These are phyloP conservation scores for Aspergillus quadrilineatus DNA, from an alignment of 2,329 filamentous ascomycete species.

Conservation along the genomic window DNA sequence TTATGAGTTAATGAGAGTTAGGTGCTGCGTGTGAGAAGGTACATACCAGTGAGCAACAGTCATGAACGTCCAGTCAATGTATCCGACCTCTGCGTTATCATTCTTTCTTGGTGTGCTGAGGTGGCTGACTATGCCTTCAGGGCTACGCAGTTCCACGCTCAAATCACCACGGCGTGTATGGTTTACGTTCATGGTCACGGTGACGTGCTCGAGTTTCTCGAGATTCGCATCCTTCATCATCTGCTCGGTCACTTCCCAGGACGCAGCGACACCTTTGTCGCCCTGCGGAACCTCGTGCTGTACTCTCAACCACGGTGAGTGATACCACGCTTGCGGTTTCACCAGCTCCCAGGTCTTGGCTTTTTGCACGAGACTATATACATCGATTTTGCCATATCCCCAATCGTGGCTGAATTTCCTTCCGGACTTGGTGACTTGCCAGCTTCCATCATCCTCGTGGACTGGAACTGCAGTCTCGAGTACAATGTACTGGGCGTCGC, in stretches of 20 bases:
- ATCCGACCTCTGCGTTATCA: slow-evolving; percentile 68
- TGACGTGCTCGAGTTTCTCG: slow-evolving; percentile 87
- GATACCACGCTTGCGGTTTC: slow-evolving; percentile 94
- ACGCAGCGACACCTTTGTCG: slow-evolving; percentile 71
- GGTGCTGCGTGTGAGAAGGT: background rate
- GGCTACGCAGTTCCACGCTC: slow-evolving; percentile 87
- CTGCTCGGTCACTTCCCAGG: slow-evolving; percentile 77
- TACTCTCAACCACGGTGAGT: slow-evolving; percentile 90
- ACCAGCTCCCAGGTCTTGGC: slow-evolving; percentile 84
- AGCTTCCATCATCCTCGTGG: slow-evolving; percentile 70
- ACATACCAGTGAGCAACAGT: slow-evolving; percentile 89
- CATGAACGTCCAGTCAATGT: slow-evolving; percentile 98
- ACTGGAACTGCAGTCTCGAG: slow-evolving; percentile 81
- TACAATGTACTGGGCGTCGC: slow-evolving; percentile 90
- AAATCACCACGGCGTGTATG: slow-evolving; percentile 86
- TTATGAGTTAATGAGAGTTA: slow-evolving; percentile 21
- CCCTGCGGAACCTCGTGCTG: slow-evolving; percentile 84
- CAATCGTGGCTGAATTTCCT: slow-evolving; percentile 91
- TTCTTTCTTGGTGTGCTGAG: slow-evolving; percentile 71
- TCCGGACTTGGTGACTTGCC: slow-evolving; percentile 77
- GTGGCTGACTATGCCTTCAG: slow-evolving; percentile 76
- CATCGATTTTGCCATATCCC: slow-evolving; percentile 94
- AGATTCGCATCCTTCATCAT: slow-evolving; percentile 82
- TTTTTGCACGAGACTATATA: slow-evolving; percentile 76
- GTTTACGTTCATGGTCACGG: slow-evolving; percentile 93